Percentiles rank a stretch among this genome's conserved stretches.
Evolutionary conservation across 2,329 filamentous ascomycete species (phyloP).

Genomic region (Neoascochyta sp.): DNA sequence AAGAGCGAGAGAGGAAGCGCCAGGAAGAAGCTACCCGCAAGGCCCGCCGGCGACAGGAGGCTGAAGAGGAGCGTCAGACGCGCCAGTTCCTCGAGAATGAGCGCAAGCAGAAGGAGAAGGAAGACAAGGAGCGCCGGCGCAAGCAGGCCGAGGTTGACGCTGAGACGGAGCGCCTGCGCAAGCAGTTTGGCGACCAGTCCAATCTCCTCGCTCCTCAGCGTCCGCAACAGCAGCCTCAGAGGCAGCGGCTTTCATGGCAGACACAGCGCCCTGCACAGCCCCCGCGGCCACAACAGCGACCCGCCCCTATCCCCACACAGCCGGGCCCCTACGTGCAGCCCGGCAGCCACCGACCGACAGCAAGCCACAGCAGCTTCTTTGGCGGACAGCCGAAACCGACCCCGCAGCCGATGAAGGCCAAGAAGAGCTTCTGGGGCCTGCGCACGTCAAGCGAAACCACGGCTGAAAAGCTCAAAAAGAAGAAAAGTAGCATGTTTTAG

Average conservation of each 20-base stretch:
- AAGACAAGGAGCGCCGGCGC: slow-evolving; percentile 58
- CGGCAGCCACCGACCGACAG: slow-evolving; percentile 21
- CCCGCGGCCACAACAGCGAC: slow-evolving; percentile 12
- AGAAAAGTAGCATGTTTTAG: slow-evolving; percentile 45
- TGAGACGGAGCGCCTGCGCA: slow-evolving; percentile 72
- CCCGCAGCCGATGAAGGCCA: slow-evolving; percentile 18
- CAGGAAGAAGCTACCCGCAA: slow-evolving; percentile 43
- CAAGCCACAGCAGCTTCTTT: slow-evolving; percentile 36
- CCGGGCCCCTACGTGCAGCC: slow-evolving; percentile 33
- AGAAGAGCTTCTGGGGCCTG: slow-evolving; percentile 40
- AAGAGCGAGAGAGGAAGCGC: slow-evolving; percentile 48
- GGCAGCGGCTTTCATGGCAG: slow-evolving; percentile 17
- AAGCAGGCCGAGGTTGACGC: slow-evolving; percentile 57
- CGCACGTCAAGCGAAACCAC: slow-evolving; percentile 30
- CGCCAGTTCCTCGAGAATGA: slow-evolving; percentile 34
- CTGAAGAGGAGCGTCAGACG: slow-evolving; percentile 48
- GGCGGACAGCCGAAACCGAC: slow-evolving; percentile 27
- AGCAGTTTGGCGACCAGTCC: slow-evolving; percentile 57
- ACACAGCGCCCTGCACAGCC: slow-evolving; percentile 10
- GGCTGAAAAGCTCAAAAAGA: slow-evolving; percentile 40
- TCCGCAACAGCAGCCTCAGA: slow-evolving; percentile 17
- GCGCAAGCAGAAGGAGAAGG: slow-evolving; percentile 59
- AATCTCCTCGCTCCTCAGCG: slow-evolving; percentile 19
- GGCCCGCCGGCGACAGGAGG: slow-evolving; percentile 57
- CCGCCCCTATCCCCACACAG: slow-evolving; percentile 15